Base-by-base conservation (phyloP, 2,329 filamentous ascomycete species). In the Fusarium aywerte region DNA sequence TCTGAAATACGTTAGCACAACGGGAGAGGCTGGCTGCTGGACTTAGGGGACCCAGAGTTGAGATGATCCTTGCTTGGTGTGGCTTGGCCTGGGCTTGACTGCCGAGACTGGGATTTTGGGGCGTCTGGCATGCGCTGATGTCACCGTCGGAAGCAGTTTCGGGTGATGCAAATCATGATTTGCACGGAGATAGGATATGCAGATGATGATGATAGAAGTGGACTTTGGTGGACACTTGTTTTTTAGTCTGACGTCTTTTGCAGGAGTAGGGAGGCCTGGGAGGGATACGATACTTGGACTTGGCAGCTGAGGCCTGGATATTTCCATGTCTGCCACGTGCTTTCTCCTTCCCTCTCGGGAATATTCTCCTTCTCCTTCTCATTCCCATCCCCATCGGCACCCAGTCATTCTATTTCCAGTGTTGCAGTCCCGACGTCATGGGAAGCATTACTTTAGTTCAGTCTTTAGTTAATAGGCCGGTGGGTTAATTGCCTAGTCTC, bases 11-110 rank as follows among this genome's bases (percentile, higher is more conserved):
- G 45, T 48, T 54, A 62, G 60, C 23, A 43, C 35, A 38, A 55
- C 60, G 65, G 65, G 65, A 65, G 58, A 68, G 65, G 65, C 55
- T 67, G 53, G 49, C 53, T n/a, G 32, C 43, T 47, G 47, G 57
- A 33, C 40, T 12, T 31, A 31, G 27, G 21, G 16, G 32, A 23
- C 56, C 29, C 35, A 43, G 40, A 40, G 31, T 48, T 55, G 35
- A 42, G n/a, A 35, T 25, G 43, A 49, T 50, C 50, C 43, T 63
- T 63, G 61, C 42, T 59, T 45, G 21, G 35, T 21, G 25, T 57
- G 42, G 36, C 43, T 42, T 62, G 44, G 50, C 27, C 23, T 44
- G 21, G 33, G 35, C 15, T 51, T 36, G 44, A 58, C 59, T 64
- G 50, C 60, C 50, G 50, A 53, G 58, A 16, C n/a, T 33, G 33